Conservation (phyloP, 2,329 filamentous ascomycete genomes). For the Chalaropsis ovoidea region DNA sequence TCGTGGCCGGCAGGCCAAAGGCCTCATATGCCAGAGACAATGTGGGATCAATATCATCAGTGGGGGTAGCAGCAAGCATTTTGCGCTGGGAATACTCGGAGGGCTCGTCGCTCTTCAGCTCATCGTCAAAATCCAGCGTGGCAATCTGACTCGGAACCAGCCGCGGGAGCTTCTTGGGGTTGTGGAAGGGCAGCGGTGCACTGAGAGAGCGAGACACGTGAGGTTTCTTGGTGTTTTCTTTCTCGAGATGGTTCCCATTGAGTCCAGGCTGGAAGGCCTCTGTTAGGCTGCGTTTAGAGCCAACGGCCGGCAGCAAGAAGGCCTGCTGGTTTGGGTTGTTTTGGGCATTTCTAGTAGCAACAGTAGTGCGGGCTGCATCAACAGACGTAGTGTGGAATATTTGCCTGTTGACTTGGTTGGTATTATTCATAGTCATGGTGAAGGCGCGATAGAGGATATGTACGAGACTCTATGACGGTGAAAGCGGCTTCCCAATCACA, state of each 20-base stretch:
- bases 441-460: not conserved
- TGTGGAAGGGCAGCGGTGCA: conserved; percentile 13
- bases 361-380: conserved; percentile 17
- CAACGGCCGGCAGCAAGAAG: conserved; percentile 12
- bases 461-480: not conserved
- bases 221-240: conserved; percentile 10
- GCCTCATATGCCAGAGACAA: conserved; percentile 52
- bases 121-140: conserved; percentile 28
- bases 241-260: not conserved
- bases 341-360: not conserved
- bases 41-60: conserved; percentile 41
- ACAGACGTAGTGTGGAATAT: conserved; percentile 24
- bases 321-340: not conserved
- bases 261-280: conserved; percentile 20
- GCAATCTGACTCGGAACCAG: conserved; percentile 42
- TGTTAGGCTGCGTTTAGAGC: conserved; percentile 18
- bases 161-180: conserved; percentile 25
- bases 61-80: conserved; percentile 44
- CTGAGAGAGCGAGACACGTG: not conserved
- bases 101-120: conserved; percentile 25
- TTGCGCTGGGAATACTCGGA: conserved; percentile 51
- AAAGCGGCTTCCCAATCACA: not conserved
- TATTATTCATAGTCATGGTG: not conserved
- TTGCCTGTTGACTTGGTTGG: conserved; percentile 8
- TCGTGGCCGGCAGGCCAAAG: conserved; percentile 50